Evolutionary conservation across 2,329 filamentous ascomycete species (phyloP), one percentile per base, ranked within the genome.

Genomic region (Dothideomycetes sp.): DNA sequence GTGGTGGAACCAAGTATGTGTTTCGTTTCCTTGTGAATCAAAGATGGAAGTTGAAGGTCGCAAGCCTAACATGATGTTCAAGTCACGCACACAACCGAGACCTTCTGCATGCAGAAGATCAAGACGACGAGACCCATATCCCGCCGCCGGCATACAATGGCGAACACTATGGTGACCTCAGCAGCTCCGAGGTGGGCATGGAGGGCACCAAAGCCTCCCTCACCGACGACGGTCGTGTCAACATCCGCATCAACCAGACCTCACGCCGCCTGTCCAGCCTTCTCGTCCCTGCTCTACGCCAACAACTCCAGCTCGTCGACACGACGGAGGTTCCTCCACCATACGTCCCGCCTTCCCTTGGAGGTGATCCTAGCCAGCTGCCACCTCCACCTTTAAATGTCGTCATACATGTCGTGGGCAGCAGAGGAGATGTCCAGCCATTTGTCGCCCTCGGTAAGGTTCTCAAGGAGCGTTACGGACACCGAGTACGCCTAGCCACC

Each of bases 181-280:
- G 54, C 24, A 56, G 60, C 45, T 54, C 58, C 22, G 56, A 62
- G 35, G 46, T 54, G 40, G 61, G 59, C 8, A 53, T 63, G 37
- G 22, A 27, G 22, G 55, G 57, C 36, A 64, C 61, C 34, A 55
- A 61, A 34, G 62, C 62, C 1, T 50, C 47, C 18, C 52, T 64
- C 14, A 53, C 54, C 34, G 82, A 75, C 44, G 81, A 88, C 62
- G 84, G 84, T 17, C 76, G 85, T 53, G 71, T 91, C 50, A 78
- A 86, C 53, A 86, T 91, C 63, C 79, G 78, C 46, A 84, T 91
- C 61, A 78, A 81, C 53, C 79, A 86, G 56, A 79, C 76, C 48
- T 78, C 72, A 49, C 64, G 70, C 40, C 73, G 73, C 40, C 65
- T 89, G 3, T 76, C 81, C 2, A 74, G 78, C 44, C 65, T 88